Evolutionary conservation across 2,329 filamentous ascomycete genomes (phyloP), one percentile per base, ranked within the genome.

Genomic region (Aureobasidium zeae): DNA sequence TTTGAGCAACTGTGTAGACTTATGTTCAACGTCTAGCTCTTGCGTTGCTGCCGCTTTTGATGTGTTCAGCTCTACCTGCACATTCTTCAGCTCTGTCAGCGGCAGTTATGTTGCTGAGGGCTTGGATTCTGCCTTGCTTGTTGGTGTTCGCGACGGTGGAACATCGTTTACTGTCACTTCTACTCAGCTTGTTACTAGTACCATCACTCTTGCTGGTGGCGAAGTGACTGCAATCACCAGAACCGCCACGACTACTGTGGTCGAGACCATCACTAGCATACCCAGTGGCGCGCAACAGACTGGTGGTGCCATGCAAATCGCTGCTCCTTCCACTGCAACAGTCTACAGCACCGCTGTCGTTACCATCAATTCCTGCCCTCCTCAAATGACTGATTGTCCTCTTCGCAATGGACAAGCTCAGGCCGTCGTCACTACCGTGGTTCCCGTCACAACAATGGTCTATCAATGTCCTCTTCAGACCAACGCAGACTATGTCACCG

Each of bases 201-300:
- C 34, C 12, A 35, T 39, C 34, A 57, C 46, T 34, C 47, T 39
- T 56, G 57, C 49, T 57, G 54, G 49, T 53, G 26, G 26, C 13
- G 5, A 9, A n/a, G 11, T 5, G 10, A 54, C 46, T 45, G 13
- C 21, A 16, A 17, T 17, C 25, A 16, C 37, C 20, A 12, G n/a
- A 16, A 13, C 25, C 16, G 11, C 17, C 10, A 32, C 25, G 3
- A 7, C 10, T 5, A 32, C 39, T 16, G 17, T 30, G 25, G 29
- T 15, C 10, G 11, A 20, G 17, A 19, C 35, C 24, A 20, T 26
- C 16, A 29, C 21, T 17, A 21, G 16, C 8, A 11, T 28, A 21
- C 35, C 35, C 21, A 39, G 12, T 16, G 35, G 22, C 6, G 22
- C 22, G 6, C 22, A 25, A 11, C 36, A 25, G 15, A 48, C 49